Base-by-base conservation (phyloP, 2,329 filamentous ascomycete genomes). In the Erysiphe neolycopersici region DNA sequence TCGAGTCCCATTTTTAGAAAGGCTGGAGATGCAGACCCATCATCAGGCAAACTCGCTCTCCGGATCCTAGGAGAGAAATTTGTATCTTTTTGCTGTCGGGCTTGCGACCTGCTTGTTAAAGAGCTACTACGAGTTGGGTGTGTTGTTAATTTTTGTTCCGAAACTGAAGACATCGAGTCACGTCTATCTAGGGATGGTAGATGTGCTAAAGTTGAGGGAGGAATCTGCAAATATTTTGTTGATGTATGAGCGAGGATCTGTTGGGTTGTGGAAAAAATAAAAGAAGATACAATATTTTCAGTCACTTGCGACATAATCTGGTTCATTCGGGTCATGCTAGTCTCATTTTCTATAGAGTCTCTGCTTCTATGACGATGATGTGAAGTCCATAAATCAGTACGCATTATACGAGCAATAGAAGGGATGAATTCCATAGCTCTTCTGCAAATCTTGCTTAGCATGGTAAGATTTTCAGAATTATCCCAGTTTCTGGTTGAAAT, bases 401-500 rank as follows among this genome's bases (percentile, higher is more conserved):
- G 72, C 62, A 95, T 74, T 18, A 84, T 73, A 43, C 80, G 73
- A 3, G 82, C 79, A 33, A 82, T 76, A 35, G 77, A 71, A 1
- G 81, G 78, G 33, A 95, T 78, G 52, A 94, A 95, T 48, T 81
- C 76, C 10, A 89, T 67, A 1, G 83, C 76, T 46, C 85, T 71
- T 47, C 75, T 74, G 56, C 84, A 92, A 26, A 94, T 73, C 54
- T 95, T 84, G 1, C 82, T 79, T n/a, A 94, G 67, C 48, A 84
- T 72, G 10, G 70, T 63, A 19, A 94, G 61, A 52, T 92, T 79
- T 57, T 92, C 83, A 0, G 67, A 57, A 47, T 79, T 76, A 37
- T 74, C 69, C 0, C 64, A 62, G 1, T 49, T 49, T 19, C 65
- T 66, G 0, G 64, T 60, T 0, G 64, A 61, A 9, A 61, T 64